Conservation (phyloP, 495 filamentous ascomycete species). For the Apodospora peruviana region DNA sequence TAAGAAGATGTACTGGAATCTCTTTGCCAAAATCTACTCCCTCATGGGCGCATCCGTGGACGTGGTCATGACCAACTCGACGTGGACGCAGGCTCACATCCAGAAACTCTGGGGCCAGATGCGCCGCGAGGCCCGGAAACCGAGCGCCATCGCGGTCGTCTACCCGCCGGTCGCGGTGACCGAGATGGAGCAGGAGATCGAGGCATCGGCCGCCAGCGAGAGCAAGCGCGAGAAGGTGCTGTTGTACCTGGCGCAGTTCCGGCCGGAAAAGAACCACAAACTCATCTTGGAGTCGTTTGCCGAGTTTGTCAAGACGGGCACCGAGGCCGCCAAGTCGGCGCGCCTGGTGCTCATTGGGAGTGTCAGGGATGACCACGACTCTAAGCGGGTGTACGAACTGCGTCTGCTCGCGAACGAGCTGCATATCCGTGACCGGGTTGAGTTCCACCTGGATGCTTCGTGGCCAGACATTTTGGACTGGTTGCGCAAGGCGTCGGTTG, state of each 20-base stretch:
- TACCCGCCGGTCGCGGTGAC: slow-evolving; percentile 89
- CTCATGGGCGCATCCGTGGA: slow-evolving; percentile 76
- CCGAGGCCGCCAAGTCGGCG: slow-evolving; percentile 43
- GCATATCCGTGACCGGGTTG: slow-evolving; percentile 71
- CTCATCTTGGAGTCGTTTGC: slow-evolving; percentile 80
- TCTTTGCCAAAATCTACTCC: slow-evolving; percentile 77
- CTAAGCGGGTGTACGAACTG: slow-evolving; percentile 85
- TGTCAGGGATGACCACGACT: slow-evolving; percentile 77
- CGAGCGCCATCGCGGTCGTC: slow-evolving; percentile 57
- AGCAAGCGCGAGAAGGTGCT: slow-evolving; percentile 59
- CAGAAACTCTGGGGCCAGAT: slow-evolving; percentile 67
- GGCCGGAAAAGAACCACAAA: slow-evolving; percentile 92
- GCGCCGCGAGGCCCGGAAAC: slow-evolving; percentile 36
- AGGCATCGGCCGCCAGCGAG: slow-evolving; percentile 62
- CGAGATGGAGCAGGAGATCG: slow-evolving; percentile 67
- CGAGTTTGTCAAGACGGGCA: slow-evolving; percentile 49
- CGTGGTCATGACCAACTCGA: slow-evolving; percentile 93
- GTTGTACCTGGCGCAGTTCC: slow-evolving; percentile 94
- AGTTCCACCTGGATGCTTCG: slow-evolving; percentile 81
- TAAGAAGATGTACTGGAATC: slow-evolving; percentile 79
- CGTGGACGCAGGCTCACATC: slow-evolving; percentile 88
- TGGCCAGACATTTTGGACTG: slow-evolving; percentile 81
- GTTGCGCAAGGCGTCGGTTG: slow-evolving; percentile 67
- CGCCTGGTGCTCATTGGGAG: slow-evolving; percentile 80
- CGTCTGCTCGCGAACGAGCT: slow-evolving; percentile 84